Evolutionary conservation across 306 rosid genomes (phyloP).

Genomic region (Medicago arabica): DNA sequence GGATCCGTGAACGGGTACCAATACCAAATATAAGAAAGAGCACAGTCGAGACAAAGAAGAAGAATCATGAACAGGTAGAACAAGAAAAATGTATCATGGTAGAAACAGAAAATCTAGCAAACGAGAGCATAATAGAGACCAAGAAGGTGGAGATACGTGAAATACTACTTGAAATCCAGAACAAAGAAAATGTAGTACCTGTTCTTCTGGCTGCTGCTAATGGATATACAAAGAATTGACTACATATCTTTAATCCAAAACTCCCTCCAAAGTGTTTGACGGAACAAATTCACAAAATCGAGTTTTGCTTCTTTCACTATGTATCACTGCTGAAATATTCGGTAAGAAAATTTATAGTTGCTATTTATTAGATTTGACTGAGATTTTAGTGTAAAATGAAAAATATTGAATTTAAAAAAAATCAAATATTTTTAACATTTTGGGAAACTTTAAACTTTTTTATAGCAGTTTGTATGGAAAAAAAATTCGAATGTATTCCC

Average conservation of each 20-base stretch:
- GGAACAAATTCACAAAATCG: no score
- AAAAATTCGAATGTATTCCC: no score
- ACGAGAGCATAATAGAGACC: no score
- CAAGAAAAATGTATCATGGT: not conserved
- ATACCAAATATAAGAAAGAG: not conserved
- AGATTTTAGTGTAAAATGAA: no score
- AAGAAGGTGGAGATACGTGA: no score
- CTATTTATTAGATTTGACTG: no score
- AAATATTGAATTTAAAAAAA: no score
- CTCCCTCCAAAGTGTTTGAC: fast-evolving
- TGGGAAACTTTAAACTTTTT: no score
- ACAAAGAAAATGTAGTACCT: conserved; percentile 5
- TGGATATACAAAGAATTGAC: conserved; percentile 30
- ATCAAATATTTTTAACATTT: no score
- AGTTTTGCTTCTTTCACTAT: conserved; percentile 2
- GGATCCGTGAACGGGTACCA: no score
- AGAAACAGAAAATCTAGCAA: not conserved
- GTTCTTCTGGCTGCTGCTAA: conserved; percentile 18
- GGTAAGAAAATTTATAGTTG: conserved; percentile 2
- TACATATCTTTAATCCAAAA: not conserved
- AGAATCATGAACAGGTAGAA: no score
- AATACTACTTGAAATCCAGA: not conserved
- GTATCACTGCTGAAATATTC: conserved; percentile 35
- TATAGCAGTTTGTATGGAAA: no score
- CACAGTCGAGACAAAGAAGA: not conserved